A percentile compares a stretch with the other conserved stretches of the same genome.
phyloP scores from a whole-genome alignment of 2,329 filamentous ascomycete genomes.

The Pseudogymnoascus sp. region DNA sequence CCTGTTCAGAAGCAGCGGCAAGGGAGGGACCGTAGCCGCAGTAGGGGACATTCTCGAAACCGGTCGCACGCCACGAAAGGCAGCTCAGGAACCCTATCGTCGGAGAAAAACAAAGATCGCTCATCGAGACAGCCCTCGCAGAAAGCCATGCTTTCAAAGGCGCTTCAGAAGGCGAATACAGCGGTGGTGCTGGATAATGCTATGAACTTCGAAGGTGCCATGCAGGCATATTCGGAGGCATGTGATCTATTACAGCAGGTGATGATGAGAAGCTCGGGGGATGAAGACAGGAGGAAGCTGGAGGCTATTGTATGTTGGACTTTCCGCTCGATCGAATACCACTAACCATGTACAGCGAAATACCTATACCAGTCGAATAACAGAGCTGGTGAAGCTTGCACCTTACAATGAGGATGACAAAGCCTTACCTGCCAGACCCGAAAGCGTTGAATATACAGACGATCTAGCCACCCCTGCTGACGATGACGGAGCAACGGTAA shows the following conservation, averaged over 20 bases:
- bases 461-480: constrained; percentile 30
- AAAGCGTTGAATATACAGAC: constrained; percentile 49
- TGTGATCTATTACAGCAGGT: constrained; percentile 83
- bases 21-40: constrained; percentile 6
- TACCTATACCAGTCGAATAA: constrained; percentile 85
- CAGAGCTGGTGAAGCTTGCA: constrained; percentile 67
- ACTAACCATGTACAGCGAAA: constrained; percentile 50
- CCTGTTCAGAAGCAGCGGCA: constrained; percentile 15
- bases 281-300: constrained; percentile 82
- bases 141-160: constrained; percentile 94
- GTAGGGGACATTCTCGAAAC: constrained; percentile 36
- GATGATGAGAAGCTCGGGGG: constrained; percentile 71
- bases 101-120: constrained; percentile 26
- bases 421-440: constrained; percentile 63
- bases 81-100: constrained; percentile 36
- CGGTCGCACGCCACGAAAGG: constrained; percentile 39
- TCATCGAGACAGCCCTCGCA: constrained; percentile 54
- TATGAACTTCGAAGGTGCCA: constrained; percentile 84
- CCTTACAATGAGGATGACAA: constrained; percentile 53
- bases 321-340: background rate
- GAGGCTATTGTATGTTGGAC: constrained; percentile 73
- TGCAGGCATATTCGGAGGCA: constrained; percentile 84
- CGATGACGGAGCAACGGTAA: constrained; percentile 38
- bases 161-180: constrained; percentile 89
- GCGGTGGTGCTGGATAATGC: constrained; percentile 94